A percentile compares a stretch with the other conserved stretches of the same genome.
Evolutionary conservation across 2,329 filamentous ascomycete species (phyloP).

Genomic region (Albifimbria verrucaria): DNA sequence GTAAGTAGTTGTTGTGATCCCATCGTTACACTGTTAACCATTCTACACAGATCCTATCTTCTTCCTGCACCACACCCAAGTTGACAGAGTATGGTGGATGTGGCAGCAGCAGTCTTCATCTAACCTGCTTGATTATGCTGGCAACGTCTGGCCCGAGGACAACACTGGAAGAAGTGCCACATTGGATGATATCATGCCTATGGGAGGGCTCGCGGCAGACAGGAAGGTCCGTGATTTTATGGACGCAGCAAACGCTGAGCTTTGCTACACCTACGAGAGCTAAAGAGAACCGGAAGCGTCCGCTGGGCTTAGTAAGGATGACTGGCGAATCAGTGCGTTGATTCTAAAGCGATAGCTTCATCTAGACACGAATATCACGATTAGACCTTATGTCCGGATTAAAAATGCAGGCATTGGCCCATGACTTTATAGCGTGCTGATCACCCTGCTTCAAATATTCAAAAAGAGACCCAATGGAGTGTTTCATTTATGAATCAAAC

Average conservation of each 20-base stretch:
- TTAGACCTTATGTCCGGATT: too few species aligned
- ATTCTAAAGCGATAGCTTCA: too few species aligned
- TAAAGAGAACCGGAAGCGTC: too few species aligned
- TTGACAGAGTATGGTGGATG: conserved; percentile 7
- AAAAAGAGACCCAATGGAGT: too few species aligned
- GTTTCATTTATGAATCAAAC: too few species aligned
- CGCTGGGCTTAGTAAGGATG: too few species aligned
- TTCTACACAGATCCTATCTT: conserved; percentile 1
- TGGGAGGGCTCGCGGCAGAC: not conserved
- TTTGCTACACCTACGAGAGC: conserved; percentile 1
- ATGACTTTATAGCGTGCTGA: too few species aligned
- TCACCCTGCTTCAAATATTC: too few species aligned
- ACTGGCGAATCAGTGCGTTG: too few species aligned
- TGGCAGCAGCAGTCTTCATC: conserved; percentile 8
- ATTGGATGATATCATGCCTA: not conserved
- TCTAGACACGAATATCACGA: too few species aligned
- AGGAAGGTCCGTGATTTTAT: conserved; percentile 1
- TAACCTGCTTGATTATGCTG: not conserved
- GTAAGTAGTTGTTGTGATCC: not conserved
- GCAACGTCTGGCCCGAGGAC: not conserved
- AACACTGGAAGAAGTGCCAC: not conserved
- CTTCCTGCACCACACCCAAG: conserved; percentile 6
- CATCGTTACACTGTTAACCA: not conserved
- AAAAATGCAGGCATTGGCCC: too few species aligned
- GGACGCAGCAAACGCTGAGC: not conserved